Conservation (phyloP, 257 asterid species). For the Solanum gandarillasii region DNA sequence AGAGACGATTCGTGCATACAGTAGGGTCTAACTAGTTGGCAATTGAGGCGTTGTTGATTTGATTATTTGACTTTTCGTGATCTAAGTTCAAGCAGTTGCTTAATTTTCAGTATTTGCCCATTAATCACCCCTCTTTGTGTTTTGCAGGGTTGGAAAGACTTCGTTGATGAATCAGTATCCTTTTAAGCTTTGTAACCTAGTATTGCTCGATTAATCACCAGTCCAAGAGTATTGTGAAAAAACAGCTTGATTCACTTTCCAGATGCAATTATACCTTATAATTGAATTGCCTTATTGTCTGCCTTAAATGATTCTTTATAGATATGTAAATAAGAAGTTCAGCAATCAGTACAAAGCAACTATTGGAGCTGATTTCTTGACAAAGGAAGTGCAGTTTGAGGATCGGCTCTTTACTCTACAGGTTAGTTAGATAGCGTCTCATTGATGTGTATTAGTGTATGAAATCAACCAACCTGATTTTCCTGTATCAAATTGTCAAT, state of each 20-base stretch:
- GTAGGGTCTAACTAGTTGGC: not conserved
- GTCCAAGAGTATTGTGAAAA: not conserved
- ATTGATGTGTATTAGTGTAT: not conserved
- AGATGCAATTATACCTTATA: not conserved
- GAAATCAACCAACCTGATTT: not conserved
- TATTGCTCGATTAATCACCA: not conserved
- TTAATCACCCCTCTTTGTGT: conserved; percentile 5
- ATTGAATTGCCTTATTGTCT: conserved; percentile 8
- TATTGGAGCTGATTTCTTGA: conserved; percentile 97
- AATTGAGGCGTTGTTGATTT: not conserved
- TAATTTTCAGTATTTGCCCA: not conserved
- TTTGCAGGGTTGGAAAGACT: conserved; percentile 97
- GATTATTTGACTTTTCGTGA: not conserved
- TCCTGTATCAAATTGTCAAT: not conserved
- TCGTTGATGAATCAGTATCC: conserved; percentile 99
- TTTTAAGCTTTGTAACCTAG: not conserved
- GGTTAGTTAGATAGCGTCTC: conserved; percentile 26
- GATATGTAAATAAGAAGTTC: conserved; percentile 96
- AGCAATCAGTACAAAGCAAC: conserved; percentile 99
- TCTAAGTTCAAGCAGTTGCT: not conserved
- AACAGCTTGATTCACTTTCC: not conserved
- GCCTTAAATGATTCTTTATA: conserved; percentile 42
- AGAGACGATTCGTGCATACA: not conserved
- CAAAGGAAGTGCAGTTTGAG: conserved; percentile 96
- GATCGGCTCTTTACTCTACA: conserved; percentile 92